phyloP scores from a whole-genome alignment of 2,329 filamentous ascomycete genomes.

The Phialemonium atrogriseum region DNA sequence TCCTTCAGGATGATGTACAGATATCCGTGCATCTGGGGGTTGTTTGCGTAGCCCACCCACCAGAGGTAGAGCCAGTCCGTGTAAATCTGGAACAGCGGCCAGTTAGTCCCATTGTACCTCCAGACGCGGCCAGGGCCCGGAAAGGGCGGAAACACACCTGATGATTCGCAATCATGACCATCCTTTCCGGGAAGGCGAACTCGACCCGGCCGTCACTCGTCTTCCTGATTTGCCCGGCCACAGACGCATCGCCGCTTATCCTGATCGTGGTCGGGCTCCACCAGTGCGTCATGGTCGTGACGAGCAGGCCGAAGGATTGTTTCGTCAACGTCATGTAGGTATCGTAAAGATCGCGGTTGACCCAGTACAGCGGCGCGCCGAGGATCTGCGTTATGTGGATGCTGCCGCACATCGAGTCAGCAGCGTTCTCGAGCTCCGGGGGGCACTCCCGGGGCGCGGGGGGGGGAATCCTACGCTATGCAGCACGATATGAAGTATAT shows the following conservation, averaged over 20 bases:
- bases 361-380: constrained; percentile 65
- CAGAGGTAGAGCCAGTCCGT: constrained; percentile 90
- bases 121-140: background rate
- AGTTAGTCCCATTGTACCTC: background rate
- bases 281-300: constrained; percentile 74
- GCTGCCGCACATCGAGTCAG: constrained; percentile 29
- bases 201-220: constrained; percentile 65
- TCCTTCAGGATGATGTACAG: constrained; percentile 89
- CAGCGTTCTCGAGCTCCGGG: background rate
- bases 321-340: constrained; percentile 84
- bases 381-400: constrained; percentile 67
- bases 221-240: constrained; percentile 64
- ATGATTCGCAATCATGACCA: constrained; percentile 82
- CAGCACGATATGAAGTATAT: constrained; percentile 44
- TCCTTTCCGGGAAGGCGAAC: constrained; percentile 71
- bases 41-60: constrained; percentile 83
- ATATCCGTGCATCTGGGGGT: constrained; percentile 70
- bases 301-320: constrained; percentile 69
- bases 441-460: background rate
- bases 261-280: constrained; percentile 79
- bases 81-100: constrained; percentile 50
- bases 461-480: constrained; percentile 32
- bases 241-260: constrained; percentile 75
- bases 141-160: constrained; percentile 47
- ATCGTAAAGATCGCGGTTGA: constrained; percentile 73